Percentiles rank a stretch among this genome's conserved stretches.
Conservation (phyloP, 495 filamentous ascomycete genomes). For the Achaetomiella virescens region DNA sequence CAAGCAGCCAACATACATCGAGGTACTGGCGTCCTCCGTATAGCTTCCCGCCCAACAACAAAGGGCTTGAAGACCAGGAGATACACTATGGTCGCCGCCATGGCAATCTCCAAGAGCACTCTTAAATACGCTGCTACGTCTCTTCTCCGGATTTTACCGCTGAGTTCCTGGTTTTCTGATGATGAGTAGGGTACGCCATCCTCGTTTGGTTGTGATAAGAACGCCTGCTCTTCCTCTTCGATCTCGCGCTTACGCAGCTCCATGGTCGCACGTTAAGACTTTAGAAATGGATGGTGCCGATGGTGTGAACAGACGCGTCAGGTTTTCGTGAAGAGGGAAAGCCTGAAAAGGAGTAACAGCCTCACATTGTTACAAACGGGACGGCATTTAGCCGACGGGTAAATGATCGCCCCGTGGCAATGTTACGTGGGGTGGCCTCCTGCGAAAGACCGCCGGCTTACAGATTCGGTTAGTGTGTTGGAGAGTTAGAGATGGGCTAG, state of each 20-base stretch:
- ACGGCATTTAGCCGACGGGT: too few relatives aligned
- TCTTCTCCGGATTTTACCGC: conserved; percentile 1
- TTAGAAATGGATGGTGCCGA: too few relatives aligned
- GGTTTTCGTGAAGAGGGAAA: too few relatives aligned
- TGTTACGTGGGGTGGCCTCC: too few relatives aligned
- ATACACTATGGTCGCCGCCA: conserved; percentile 11
- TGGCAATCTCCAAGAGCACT: conserved; percentile 13
- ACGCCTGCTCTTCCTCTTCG: conserved; percentile 32
- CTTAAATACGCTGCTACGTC: conserved; percentile 15
- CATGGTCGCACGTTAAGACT: too few relatives aligned
- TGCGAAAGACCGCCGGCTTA: too few relatives aligned
- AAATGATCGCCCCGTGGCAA: too few relatives aligned
- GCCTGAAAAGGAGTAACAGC: too few relatives aligned
- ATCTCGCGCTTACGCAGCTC: not conserved
- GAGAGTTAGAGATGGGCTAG: too few relatives aligned
- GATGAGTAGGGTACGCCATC: not conserved
- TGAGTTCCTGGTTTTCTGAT: conserved; percentile 11
- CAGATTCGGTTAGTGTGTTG: too few relatives aligned
- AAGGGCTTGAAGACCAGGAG: conserved; percentile 11
- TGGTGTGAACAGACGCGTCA: too few relatives aligned
- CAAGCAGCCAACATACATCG: conserved; percentile 1
- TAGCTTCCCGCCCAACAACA: not conserved
- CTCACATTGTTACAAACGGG: too few relatives aligned
- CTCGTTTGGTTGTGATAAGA: conserved; percentile 14
- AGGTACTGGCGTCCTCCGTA: conserved; percentile 12